Conservation (phyloP, 2,329 filamentous ascomycete genomes). For the Cadophora gregata region DNA sequence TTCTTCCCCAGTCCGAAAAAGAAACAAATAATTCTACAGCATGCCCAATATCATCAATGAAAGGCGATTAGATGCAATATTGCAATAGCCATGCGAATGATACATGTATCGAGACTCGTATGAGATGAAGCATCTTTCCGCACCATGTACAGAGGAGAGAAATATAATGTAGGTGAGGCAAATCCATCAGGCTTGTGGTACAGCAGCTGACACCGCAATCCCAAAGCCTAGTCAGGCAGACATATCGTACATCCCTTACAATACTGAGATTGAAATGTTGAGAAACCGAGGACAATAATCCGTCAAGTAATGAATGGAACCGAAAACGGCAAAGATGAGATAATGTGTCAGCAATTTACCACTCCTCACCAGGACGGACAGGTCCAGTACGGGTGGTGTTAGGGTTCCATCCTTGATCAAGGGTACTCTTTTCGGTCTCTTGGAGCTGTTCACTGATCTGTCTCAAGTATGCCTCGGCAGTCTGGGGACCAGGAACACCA, state of each 20-base stretch:
- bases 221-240: neutral
- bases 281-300: neutral
- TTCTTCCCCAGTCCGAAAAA: neutral
- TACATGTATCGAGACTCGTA: conserved; percentile 16
- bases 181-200: conserved; percentile 9
- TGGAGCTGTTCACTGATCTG: conserved; percentile 35
- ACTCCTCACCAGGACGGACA: conserved; percentile 19
- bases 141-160: conserved; percentile 4
- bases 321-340: neutral
- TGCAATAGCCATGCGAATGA: conserved; percentile 10
- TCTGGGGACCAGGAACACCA: conserved; percentile 21
- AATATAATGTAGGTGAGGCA: neutral
- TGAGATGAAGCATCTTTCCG: conserved; percentile 5
- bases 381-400: conserved; percentile 32
- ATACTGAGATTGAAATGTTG: neutral
- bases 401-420: conserved; percentile 32
- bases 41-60: neutral
- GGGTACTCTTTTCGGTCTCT: conserved; percentile 29
- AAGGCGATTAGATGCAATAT: conserved; percentile 13
- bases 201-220: neutral
- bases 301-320: neutral
- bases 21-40: conserved; percentile 4
- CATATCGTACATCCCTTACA: neutral
- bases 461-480: conserved; percentile 38
- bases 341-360: conserved; percentile 5